Evolutionary conservation across 2,329 filamentous ascomycete genomes (phyloP).

Genomic region (Dothideomycetes sp.): DNA sequence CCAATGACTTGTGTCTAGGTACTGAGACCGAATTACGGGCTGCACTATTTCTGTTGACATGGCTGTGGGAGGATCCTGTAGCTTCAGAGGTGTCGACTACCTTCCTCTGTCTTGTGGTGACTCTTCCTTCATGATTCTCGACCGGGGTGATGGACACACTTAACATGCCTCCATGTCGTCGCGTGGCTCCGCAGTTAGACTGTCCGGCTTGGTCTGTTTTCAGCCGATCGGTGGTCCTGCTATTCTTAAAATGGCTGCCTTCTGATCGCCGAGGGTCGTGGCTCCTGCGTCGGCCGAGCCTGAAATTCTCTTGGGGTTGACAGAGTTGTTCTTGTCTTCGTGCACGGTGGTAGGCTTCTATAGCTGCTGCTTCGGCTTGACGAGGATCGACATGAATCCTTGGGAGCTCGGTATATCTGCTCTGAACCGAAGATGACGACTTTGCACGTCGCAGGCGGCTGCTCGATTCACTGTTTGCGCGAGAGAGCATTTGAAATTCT

Average conservation of each 20-base stretch:
- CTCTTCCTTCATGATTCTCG: no score
- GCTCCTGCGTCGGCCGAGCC: no score
- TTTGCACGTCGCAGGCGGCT: conserved; percentile 26
- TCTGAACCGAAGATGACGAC: conserved; percentile 25
- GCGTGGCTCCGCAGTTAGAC: no score
- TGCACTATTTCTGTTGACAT: no score
- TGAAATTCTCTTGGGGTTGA: neutral
- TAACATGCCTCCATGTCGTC: no score
- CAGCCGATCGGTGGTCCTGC: neutral
- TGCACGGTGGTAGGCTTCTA: conserved; percentile 50
- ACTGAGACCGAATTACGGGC: no score
- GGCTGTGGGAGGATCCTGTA: no score
- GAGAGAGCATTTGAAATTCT: conserved; percentile 23
- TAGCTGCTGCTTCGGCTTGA: conserved; percentile 55
- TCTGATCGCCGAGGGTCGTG: conserved; percentile 20
- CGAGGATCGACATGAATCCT: conserved; percentile 31
- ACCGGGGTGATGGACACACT: no score
- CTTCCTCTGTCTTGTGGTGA: no score
- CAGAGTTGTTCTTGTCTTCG: conserved; percentile 19
- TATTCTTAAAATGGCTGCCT: conserved; percentile 27
- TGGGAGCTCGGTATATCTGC: conserved; percentile 38
- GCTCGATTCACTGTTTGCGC: conserved; percentile 24
- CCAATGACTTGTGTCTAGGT: no score
- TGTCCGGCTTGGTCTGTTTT: neutral
- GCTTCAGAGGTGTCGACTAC: no score